Evolutionary conservation across 2,329 filamentous ascomycete genomes (phyloP).

Genomic region (Neobulgaria alba): DNA sequence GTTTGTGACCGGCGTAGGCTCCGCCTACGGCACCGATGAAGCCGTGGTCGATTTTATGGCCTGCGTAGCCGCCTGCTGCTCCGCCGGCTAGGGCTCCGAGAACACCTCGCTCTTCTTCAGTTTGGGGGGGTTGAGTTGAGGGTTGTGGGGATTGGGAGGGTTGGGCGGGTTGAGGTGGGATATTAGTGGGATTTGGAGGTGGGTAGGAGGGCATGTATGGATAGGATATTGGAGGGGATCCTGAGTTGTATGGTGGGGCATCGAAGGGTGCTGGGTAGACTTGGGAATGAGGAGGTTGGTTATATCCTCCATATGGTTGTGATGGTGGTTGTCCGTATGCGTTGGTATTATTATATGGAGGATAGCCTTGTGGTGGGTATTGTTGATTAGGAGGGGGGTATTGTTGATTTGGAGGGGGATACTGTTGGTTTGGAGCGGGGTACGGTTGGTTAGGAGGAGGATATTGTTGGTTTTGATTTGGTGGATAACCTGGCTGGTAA

Average conservation of each 20-base stretch:
- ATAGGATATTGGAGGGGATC: too few species aligned
- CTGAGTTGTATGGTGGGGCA: not conserved
- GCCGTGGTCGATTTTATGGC: not conserved
- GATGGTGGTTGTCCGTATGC: not conserved
- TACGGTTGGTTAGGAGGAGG: not conserved
- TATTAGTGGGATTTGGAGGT: not conserved
- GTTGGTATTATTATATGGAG: too few species aligned
- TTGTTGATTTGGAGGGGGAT: not conserved
- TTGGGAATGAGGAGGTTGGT: not conserved
- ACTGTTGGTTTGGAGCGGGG: not conserved
- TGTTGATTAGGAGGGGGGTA: not conserved
- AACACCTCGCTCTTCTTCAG: not conserved
- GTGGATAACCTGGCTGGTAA: not conserved
- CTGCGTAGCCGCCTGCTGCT: not conserved
- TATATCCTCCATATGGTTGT: not conserved
- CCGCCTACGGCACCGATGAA: not conserved
- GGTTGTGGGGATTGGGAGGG: not conserved
- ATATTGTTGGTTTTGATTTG: not conserved
- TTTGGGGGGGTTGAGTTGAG: not conserved
- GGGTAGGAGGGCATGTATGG: too few species aligned
- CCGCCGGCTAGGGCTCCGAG: not conserved
- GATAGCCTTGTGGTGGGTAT: not conserved
- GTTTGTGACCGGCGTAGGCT: not conserved
- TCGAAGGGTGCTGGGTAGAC: not conserved
- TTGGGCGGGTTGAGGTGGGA: not conserved